These are phyloP conservation scores for Paramarasmius palmivorus DNA, from an alignment of 1,284 basidiomycete genomes.

Conservation along the genomic window DNA sequence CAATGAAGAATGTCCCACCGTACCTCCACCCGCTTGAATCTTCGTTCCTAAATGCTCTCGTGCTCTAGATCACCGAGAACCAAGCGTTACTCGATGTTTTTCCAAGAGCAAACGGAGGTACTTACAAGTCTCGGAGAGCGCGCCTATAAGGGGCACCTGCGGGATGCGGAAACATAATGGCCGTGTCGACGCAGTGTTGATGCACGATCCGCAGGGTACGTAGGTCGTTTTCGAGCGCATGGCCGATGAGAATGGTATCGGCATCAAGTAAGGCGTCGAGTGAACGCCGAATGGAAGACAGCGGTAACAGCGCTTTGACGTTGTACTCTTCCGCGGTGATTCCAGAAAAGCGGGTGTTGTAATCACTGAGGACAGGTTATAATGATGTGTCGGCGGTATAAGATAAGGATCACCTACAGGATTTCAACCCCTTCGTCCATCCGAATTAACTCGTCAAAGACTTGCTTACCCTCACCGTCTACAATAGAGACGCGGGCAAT, in stretches of 20 bases:
- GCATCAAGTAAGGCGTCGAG: slow-evolving; percentile 72
- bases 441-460: slow-evolving; percentile 83
- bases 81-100: neutral
- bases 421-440: slow-evolving; percentile 79
- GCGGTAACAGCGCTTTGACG: slow-evolving; percentile 60
- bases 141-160: slow-evolving; percentile 78
- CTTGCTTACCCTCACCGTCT: slow-evolving; percentile 66
- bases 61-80: neutral
- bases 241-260: slow-evolving; percentile 83
- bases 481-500: slow-evolving; percentile 88
- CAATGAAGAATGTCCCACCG: slow-evolving; percentile 79
- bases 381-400: slow-evolving; percentile 6
- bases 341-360: slow-evolving; percentile 90
- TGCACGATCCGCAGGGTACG: slow-evolving; percentile 86
- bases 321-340: slow-evolving; percentile 62
- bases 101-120: neutral
- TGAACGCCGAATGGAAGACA: slow-evolving; percentile 64
- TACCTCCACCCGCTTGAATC: slow-evolving; percentile 77
- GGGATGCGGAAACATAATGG: slow-evolving; percentile 79
- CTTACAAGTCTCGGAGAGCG: slow-evolving; percentile 79
- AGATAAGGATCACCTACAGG: slow-evolving; percentile 51
- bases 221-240: slow-evolving; percentile 88
- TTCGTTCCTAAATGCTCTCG: slow-evolving; percentile 68
- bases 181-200: slow-evolving; percentile 80
- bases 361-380: slow-evolving; percentile 58